Conservation (phyloP, 768 basidiomycete genomes). For the Megacollybia marginata region DNA sequence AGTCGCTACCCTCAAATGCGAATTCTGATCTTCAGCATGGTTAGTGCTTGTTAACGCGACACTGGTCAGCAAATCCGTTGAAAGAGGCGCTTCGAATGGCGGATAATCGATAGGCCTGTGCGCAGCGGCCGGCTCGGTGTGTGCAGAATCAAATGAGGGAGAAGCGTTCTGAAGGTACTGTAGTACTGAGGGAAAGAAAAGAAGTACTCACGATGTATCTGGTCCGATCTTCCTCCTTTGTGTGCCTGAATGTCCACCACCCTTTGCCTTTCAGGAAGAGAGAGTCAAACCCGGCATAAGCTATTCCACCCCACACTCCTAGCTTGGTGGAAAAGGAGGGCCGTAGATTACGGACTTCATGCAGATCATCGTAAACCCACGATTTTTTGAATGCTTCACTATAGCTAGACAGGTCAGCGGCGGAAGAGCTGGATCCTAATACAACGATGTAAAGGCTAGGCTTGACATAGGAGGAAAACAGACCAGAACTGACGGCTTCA, state of each 20-base stretch:
- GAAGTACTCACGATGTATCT: constrained; percentile 17
- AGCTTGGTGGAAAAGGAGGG: constrained; percentile 79
- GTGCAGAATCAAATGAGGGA: constrained; percentile 49
- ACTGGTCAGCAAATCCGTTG: constrained; percentile 89
- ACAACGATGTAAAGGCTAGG: not conserved
- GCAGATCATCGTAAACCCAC: constrained; percentile 81
- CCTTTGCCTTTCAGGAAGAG: constrained; percentile 77
- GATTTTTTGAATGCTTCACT: constrained; percentile 50
- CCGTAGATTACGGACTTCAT: constrained; percentile 87
- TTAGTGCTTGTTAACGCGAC: constrained; percentile 89
- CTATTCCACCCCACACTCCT: constrained; percentile 81
- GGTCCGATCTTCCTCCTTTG: constrained; percentile 24
- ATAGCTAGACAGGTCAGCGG: constrained; percentile 2
- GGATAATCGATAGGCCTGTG: constrained; percentile 83
- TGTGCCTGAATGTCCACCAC: constrained; percentile 88
- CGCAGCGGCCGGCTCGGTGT: constrained; percentile 60
- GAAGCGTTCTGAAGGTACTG: constrained; percentile 8
- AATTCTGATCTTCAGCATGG: constrained; percentile 93
- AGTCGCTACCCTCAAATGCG: constrained; percentile 67
- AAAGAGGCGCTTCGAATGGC: constrained; percentile 78
- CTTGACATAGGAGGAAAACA: constrained; percentile 11
- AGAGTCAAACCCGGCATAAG: constrained; percentile 85
- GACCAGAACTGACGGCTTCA: constrained; percentile 38
- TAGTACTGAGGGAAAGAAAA: not conserved
- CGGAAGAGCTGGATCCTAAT: not conserved